Conservation (phyloP, 1,139 yeast species). For the Diutina mesorugosa region DNA sequence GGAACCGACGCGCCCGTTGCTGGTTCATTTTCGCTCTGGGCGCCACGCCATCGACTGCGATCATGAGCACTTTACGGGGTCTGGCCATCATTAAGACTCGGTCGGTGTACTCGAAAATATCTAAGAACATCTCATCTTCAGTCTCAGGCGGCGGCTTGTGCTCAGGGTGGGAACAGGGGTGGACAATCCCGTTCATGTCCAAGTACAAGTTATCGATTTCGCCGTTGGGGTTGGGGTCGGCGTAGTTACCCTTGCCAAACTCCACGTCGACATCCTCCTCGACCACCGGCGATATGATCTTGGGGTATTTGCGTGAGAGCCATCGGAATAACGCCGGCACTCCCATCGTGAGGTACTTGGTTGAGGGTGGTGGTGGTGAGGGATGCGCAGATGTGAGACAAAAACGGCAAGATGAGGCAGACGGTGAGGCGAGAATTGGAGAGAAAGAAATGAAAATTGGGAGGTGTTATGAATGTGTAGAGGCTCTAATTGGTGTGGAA, state of each 20-base stretch:
- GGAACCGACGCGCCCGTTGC: conserved; percentile 92
- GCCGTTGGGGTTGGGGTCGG: conserved; percentile 42
- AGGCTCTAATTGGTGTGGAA: no score
- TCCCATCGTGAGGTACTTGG: conserved; percentile 27
- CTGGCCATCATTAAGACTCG: conserved; percentile 79
- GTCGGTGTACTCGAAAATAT: conserved; percentile 91
- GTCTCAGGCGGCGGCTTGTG: conserved; percentile 37
- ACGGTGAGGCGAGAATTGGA: neutral
- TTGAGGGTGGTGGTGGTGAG: neutral
- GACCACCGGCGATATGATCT: conserved; percentile 80
- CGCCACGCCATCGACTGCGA: conserved; percentile 99
- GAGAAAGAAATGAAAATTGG: no score
- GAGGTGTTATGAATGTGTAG: no score
- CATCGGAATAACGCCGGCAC: conserved; percentile 98
- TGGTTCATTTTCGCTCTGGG: conserved; percentile 99
- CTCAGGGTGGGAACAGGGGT: conserved; percentile 80
- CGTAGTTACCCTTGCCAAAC: neutral
- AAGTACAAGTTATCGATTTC: conserved; percentile 63
- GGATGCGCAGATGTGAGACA: neutral
- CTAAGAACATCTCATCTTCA: conserved; percentile 85
- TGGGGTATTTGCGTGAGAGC: conserved; percentile 88
- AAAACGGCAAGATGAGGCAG: neutral
- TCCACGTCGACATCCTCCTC: conserved; percentile 36
- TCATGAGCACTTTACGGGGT: conserved; percentile 79
- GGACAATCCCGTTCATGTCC: conserved; percentile 96